phyloP scores from a whole-genome alignment of 352 stramenopile species.

The Globisporangium apiculatum region DNA sequence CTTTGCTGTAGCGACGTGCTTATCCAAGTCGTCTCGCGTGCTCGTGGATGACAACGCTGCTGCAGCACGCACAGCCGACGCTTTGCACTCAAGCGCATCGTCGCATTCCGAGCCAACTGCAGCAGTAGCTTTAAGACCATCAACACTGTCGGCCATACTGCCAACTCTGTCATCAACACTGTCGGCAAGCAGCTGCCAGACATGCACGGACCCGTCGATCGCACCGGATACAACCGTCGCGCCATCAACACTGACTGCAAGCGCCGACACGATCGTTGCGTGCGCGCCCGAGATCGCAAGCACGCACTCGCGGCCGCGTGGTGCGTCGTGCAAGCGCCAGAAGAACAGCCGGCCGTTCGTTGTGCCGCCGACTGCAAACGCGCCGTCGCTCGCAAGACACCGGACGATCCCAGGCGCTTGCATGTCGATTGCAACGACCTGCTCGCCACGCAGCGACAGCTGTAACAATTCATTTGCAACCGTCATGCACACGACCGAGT shows the following conservation, averaged over 20 bases:
- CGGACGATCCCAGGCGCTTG: slow-evolving; percentile 26
- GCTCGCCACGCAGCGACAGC: slow-evolving; percentile 40
- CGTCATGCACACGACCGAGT: slow-evolving; percentile 59
- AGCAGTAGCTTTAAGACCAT: too few relatives aligned
- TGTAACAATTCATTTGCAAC: slow-evolving; percentile 64
- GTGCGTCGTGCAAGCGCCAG: slow-evolving; percentile 46
- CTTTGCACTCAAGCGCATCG: background rate
- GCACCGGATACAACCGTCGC: slow-evolving; percentile 50
- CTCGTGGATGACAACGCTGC: background rate
- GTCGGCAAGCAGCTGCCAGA: slow-evolving; percentile 36
- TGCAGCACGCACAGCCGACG: background rate
- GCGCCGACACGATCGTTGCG: slow-evolving; percentile 49
- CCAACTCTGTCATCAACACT: background rate
- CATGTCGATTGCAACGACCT: slow-evolving; percentile 44
- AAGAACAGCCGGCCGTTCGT: slow-evolving; percentile 56
- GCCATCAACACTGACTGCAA: slow-evolving; percentile 46
- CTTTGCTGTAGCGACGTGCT: too few relatives aligned
- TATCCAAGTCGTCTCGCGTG: too few relatives aligned
- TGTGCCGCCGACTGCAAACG: slow-evolving; percentile 61
- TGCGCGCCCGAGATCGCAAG: slow-evolving; percentile 58
- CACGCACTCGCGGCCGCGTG: slow-evolving; percentile 33
- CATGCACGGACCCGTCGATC: slow-evolving; percentile 49
- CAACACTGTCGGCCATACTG: too few relatives aligned
- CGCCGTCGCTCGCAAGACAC: slow-evolving; percentile 68
- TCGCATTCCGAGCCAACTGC: too few relatives aligned